Percentiles rank a stretch among this genome's conserved stretches.
These are phyloP conservation scores for Trichoderma simmonsii DNA, from an alignment of 2,329 filamentous ascomycete species.

Conservation along the genomic window DNA sequence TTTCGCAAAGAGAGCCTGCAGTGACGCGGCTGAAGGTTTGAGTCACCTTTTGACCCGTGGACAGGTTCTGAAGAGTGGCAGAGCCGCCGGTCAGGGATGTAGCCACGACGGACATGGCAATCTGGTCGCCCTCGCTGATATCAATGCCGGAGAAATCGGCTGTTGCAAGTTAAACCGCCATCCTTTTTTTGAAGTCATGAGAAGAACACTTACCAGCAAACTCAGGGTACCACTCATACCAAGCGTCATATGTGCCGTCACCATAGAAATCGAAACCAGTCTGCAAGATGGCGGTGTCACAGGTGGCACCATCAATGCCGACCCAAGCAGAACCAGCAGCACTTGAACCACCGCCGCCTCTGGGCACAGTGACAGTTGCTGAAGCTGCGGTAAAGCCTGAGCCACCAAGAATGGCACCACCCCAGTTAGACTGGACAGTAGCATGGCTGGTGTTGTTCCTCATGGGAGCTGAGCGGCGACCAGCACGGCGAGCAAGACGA, in stretches of 20 bases:
- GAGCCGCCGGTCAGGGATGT: conserved; percentile 12
- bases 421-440: conserved; percentile 10
- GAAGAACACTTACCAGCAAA: not conserved
- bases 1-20: conserved; percentile 9
- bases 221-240: conserved; percentile 12
- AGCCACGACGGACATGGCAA: not conserved
- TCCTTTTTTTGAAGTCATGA: not conserved
- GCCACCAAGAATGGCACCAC: conserved; percentile 4
- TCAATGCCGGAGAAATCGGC: conserved; percentile 9
- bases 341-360: not conserved
- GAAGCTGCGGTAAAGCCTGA: not conserved
- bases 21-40: conserved; percentile 4
- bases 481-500: conserved; percentile 7
- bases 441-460: not conserved
- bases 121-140: not conserved
- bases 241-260: conserved; percentile 13
- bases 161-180: not conserved
- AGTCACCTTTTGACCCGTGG: conserved; percentile 1
- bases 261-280: conserved; percentile 12
- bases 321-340: conserved; percentile 12
- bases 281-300: not conserved
- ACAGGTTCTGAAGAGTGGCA: conserved; percentile 3
- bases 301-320: conserved; percentile 1
- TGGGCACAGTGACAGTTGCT: conserved; percentile 7
- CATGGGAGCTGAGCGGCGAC: not conserved